Evolutionary conservation across 495 filamentous ascomycete genomes (phyloP).

Genomic region (Daldinia caldariorum): DNA sequence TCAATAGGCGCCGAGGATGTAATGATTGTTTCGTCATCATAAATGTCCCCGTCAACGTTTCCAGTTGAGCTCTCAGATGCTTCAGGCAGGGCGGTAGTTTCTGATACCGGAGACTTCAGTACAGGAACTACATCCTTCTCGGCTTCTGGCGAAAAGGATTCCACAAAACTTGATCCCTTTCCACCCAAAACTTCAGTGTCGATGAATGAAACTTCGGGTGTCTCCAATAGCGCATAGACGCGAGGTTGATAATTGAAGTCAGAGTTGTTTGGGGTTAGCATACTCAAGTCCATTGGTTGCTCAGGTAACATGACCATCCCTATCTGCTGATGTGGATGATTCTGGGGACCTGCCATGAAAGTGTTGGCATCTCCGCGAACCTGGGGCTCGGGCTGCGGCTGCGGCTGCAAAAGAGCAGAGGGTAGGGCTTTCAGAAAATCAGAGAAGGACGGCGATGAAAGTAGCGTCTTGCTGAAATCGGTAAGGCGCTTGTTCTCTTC

Average conservation of each 20-base stretch:
- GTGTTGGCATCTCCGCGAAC: slow-evolving; percentile 72
- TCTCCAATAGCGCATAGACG: slow-evolving; percentile 80
- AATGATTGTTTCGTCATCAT: slow-evolving; percentile 57
- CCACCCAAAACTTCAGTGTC: slow-evolving; percentile 71
- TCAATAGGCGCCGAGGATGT: slow-evolving; percentile 39
- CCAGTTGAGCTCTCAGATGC: slow-evolving; percentile 52
- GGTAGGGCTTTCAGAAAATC: slow-evolving; percentile 79
- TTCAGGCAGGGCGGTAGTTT: slow-evolving; percentile 54
- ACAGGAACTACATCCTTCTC: slow-evolving; percentile 58
- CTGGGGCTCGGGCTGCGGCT: slow-evolving; percentile 54
- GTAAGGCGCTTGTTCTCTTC: slow-evolving; percentile 83
- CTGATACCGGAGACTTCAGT: slow-evolving; percentile 55
- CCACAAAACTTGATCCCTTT: slow-evolving; percentile 65
- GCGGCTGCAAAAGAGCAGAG: slow-evolving; percentile 46
- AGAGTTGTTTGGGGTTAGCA: slow-evolving; percentile 62
- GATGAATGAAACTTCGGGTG: slow-evolving; percentile 74
- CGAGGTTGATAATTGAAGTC: slow-evolving; percentile 74
- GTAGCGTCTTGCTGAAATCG: slow-evolving; percentile 80
- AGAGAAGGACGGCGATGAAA: slow-evolving; percentile 87
- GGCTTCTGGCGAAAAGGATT: slow-evolving; percentile 58
- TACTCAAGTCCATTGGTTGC: slow-evolving; percentile 71
- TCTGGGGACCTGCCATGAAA: slow-evolving; percentile 59
- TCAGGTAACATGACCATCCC: slow-evolving; percentile 81
- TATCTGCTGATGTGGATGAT: slow-evolving; percentile 68
- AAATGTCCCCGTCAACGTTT: slow-evolving; percentile 45